Percentiles rank a stretch among this genome's conserved stretches.
Evolutionary conservation across 345 rosid genomes (phyloP).

Genomic region (Kernera saxatilis): DNA sequence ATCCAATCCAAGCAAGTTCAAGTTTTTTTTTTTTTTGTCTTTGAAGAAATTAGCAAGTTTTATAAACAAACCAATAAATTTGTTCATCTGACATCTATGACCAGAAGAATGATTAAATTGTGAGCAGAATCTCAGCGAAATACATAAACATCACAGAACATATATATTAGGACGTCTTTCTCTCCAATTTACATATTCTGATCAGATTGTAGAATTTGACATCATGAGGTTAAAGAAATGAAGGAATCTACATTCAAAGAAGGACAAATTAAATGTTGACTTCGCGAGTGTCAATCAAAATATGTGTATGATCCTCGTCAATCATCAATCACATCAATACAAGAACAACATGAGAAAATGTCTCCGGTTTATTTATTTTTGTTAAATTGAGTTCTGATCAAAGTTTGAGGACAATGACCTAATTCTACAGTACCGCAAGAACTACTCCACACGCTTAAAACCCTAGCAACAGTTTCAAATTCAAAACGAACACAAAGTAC

Average conservation of each 20-base stretch:
- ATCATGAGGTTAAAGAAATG: neutral
- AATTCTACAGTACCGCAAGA: conserved; percentile 1
- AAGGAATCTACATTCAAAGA: neutral
- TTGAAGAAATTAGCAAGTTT: too few relatives aligned
- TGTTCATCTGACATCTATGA: neutral
- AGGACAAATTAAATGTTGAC: conserved; percentile 17
- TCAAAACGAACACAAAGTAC: neutral
- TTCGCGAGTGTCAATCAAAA: conserved; percentile 1
- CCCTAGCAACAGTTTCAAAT: neutral
- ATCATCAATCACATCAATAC: conserved; percentile 14
- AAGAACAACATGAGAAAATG: too few relatives aligned
- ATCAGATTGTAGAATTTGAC: conserved; percentile 14
- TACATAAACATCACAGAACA: neutral
- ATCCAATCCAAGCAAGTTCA: neutral
- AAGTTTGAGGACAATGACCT: conserved; percentile 2
- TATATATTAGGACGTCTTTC: neutral
- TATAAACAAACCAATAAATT: neutral
- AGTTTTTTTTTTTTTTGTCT: too few relatives aligned
- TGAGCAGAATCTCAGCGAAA: neutral
- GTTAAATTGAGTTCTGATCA: neutral
- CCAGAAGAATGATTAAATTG: neutral
- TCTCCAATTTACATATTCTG: neutral
- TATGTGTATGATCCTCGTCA: neutral
- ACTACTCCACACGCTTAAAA: conserved; percentile 2
- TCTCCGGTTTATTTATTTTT: too few relatives aligned